Conservation (phyloP, 2,329 filamentous ascomycete genomes). For the Trichoderma hamatum region DNA sequence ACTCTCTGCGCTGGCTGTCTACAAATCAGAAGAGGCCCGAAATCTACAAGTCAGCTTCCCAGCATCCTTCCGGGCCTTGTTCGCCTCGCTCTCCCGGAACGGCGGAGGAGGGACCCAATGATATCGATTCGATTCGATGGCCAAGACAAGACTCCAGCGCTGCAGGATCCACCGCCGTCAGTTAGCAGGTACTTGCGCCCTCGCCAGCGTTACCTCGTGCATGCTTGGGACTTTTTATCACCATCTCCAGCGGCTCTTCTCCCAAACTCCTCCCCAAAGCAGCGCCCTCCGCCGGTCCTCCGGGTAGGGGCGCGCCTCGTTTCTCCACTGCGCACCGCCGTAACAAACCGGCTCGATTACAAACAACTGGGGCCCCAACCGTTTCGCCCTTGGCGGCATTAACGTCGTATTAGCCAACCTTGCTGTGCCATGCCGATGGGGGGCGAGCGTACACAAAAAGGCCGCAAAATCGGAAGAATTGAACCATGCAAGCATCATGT, state of each 20-base stretch:
- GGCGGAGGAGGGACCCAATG: neutral
- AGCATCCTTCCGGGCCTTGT: constrained; percentile 1
- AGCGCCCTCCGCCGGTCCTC: constrained; percentile 23
- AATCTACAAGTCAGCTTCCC: neutral
- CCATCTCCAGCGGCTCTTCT: neutral
- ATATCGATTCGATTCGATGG: neutral
- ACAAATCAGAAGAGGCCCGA: neutral
- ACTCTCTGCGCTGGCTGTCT: neutral
- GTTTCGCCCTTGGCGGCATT: constrained; percentile 23
- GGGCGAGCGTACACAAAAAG: constrained; percentile 4
- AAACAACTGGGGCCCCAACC: constrained; percentile 18
- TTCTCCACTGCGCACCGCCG: constrained; percentile 15
- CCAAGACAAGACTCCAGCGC: neutral
- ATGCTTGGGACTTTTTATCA: constrained; percentile 21
- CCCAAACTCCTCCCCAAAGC: constrained; percentile 23
- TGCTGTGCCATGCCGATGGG: neutral
- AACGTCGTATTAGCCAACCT: neutral
- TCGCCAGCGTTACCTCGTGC: constrained; percentile 7
- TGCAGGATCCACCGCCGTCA: neutral
- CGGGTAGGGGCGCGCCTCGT: neutral
- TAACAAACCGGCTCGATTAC: constrained; percentile 18
- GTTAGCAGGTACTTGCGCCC: constrained; percentile 22
- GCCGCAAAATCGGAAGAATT: constrained; percentile 8
- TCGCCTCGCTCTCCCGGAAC: constrained; percentile 9
- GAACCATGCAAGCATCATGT: neutral